phyloP scores from a whole-genome alignment of 305 asterid genomes.

The Fraxinus platypoda region DNA sequence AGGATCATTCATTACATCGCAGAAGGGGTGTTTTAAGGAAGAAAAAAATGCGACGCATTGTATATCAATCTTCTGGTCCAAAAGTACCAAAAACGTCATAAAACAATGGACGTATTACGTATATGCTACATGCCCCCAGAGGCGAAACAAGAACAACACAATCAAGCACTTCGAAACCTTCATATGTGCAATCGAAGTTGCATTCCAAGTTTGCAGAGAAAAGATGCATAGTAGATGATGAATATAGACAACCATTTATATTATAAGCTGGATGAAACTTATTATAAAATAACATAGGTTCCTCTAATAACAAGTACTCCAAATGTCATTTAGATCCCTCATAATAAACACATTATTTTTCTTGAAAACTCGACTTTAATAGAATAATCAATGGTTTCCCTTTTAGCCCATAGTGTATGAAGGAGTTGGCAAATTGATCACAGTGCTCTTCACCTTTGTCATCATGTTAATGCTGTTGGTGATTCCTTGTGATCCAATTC shows the following conservation, averaged over 20 bases:
- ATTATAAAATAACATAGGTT: background rate
- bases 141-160: background rate
- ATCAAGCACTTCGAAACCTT: background rate
- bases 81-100: background rate
- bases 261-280: background rate
- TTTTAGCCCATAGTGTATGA: slow-evolving; percentile 81
- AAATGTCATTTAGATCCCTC: background rate
- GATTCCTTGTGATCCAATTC: slow-evolving; percentile 94
- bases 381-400: background rate
- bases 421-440: slow-evolving; percentile 89
- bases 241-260: background rate
- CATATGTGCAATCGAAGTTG: background rate
- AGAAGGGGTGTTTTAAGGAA: background rate
- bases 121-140: background rate
- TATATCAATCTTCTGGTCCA: background rate
- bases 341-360: background rate
- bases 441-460: slow-evolving; percentile 92
- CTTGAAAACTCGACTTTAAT: background rate
- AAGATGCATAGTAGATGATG: background rate
- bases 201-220: background rate
- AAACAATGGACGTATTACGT: background rate
- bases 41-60: background rate
- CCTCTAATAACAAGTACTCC: background rate
- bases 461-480: slow-evolving; percentile 95
- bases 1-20: background rate